Evolutionary conservation across 2,329 filamentous ascomycete genomes (phyloP).

Genomic region (Stromatinia cepivora): DNA sequence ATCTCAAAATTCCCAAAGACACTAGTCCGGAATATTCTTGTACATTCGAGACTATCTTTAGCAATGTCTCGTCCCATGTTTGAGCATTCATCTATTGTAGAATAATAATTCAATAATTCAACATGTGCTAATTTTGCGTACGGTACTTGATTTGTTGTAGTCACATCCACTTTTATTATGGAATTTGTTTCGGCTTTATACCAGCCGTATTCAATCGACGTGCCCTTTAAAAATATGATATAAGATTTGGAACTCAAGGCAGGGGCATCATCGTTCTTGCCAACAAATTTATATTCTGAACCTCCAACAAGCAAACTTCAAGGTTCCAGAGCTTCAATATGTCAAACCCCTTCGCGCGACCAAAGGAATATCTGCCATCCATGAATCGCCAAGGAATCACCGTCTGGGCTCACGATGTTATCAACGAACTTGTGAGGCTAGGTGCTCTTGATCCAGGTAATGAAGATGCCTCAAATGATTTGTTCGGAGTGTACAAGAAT

Average conservation of each 20-base stretch:
- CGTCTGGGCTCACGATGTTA: conserved; percentile 2
- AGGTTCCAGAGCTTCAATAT: neutral
- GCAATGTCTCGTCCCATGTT: neutral
- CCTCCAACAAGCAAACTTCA: neutral
- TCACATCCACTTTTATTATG: neutral
- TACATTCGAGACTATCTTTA: neutral
- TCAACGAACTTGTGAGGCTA: neutral
- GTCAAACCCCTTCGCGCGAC: neutral
- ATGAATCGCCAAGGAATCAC: conserved; percentile 10
- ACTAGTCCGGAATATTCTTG: neutral
- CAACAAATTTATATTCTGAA: neutral
- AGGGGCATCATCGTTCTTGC: too few relatives aligned
- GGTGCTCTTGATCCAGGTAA: neutral
- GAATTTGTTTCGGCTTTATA: neutral
- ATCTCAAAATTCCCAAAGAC: neutral
- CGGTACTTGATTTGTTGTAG: neutral
- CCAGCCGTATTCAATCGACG: neutral
- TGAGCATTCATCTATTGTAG: neutral
- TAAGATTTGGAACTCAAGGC: neutral
- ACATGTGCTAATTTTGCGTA: neutral
- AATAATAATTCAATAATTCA: neutral
- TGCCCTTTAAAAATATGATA: neutral
- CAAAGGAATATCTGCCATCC: neutral
- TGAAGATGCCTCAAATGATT: neutral
- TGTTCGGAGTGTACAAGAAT: neutral